Conservation (phyloP, 768 basidiomycete species). For the Termitomyces sp. region DNA sequence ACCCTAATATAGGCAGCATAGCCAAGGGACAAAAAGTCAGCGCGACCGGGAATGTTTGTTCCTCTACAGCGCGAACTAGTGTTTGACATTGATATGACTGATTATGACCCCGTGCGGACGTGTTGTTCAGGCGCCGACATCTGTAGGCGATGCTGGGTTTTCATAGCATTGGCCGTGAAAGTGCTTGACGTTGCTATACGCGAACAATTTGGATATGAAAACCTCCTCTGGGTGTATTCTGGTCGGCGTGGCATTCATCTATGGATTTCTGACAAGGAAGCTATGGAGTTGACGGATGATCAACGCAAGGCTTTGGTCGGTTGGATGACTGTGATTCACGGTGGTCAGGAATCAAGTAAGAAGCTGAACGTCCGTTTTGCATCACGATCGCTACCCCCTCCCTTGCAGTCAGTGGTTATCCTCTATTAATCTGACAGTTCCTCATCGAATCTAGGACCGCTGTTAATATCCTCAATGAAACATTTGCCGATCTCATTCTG, state of each 20-base stretch:
- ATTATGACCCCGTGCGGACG: slow-evolving; percentile 92
- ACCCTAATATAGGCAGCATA: slow-evolving; percentile 21
- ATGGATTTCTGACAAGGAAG: slow-evolving; percentile 91
- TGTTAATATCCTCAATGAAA: slow-evolving; percentile 38
- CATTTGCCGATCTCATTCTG: slow-evolving; percentile 67
- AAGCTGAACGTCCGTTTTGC: slow-evolving; percentile 66
- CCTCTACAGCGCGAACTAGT: slow-evolving; percentile 88
- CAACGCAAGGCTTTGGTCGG: slow-evolving; percentile 83
- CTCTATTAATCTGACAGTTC: neutral
- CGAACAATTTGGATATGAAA: slow-evolving; percentile 86
- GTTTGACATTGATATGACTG: slow-evolving; percentile 99
- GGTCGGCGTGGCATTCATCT: slow-evolving; percentile 97
- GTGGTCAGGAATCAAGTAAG: slow-evolving; percentile 76
- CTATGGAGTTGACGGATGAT: slow-evolving; percentile 87
- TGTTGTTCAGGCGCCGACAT: slow-evolving; percentile 91
- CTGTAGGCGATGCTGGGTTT: slow-evolving; percentile 91
- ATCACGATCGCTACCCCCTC: slow-evolving; percentile 57
- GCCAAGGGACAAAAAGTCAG: slow-evolving; percentile 87
- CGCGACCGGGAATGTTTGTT: slow-evolving; percentile 58
- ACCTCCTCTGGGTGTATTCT: slow-evolving; percentile 97
- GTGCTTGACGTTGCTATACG: slow-evolving; percentile 76
- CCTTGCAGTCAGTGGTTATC: slow-evolving; percentile 51
- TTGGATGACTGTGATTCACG: slow-evolving; percentile 79
- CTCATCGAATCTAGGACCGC: slow-evolving; percentile 29
- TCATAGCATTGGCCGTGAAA: slow-evolving; percentile 87